A percentile compares a stretch with the other conserved stretches of the same genome.
phyloP scores from a whole-genome alignment of 1,139 yeast species.

The Candida freyschussii region DNA sequence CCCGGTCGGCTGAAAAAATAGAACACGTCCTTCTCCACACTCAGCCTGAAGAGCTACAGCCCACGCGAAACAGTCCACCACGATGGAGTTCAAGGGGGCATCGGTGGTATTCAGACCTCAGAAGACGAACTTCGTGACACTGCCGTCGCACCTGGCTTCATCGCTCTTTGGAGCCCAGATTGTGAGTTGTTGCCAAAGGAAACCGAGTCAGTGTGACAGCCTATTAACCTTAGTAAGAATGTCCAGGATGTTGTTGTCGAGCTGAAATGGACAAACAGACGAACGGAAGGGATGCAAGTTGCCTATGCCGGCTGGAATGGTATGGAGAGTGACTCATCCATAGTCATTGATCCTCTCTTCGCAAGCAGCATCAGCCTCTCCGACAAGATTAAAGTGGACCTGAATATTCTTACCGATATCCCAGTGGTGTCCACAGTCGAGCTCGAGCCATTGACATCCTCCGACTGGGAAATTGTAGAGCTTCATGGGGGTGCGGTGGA shows the following conservation, averaged over 20 bases:
- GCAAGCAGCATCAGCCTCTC: conserved; percentile 39
- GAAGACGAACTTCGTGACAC: conserved; percentile 52
- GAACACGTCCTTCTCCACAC: conserved; percentile 1
- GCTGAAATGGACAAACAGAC: conserved; percentile 33
- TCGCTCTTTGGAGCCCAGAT: conserved; percentile 51
- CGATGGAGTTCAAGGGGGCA: conserved; percentile 23
- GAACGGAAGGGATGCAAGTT: conserved; percentile 24
- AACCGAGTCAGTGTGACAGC: neutral
- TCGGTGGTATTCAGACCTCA: conserved; percentile 32
- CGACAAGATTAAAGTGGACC: conserved; percentile 38
- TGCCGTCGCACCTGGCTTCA: conserved; percentile 49
- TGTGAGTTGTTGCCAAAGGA: conserved; percentile 24
- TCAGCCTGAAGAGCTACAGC: conserved; percentile 1
- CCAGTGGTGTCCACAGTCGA: conserved; percentile 56
- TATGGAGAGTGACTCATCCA: conserved; percentile 34
- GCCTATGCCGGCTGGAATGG: conserved; percentile 83
- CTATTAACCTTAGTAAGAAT: conserved; percentile 21
- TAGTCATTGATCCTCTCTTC: conserved; percentile 56
- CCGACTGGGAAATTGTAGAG: conserved; percentile 93
- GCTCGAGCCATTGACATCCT: conserved; percentile 69
- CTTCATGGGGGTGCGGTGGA: conserved; percentile 77
- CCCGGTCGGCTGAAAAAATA: no score
- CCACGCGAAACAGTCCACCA: neutral
- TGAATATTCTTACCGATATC: conserved; percentile 35
- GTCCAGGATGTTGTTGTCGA: conserved; percentile 62